Conservation (phyloP, 768 basidiomycete species). For the Exidia glandulosa region DNA sequence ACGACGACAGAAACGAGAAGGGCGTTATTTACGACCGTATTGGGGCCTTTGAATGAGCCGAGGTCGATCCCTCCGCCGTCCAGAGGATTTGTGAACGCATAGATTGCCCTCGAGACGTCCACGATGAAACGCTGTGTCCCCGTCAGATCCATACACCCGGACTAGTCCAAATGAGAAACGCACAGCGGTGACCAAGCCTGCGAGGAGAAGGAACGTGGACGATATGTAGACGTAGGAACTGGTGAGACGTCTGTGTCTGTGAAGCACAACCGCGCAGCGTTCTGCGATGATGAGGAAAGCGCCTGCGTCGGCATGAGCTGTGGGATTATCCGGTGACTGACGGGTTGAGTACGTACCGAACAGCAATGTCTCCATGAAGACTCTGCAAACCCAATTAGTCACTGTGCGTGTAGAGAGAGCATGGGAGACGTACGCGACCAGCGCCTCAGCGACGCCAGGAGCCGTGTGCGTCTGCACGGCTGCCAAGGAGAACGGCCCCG, state of each 20-base stretch:
- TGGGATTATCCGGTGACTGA: too few species aligned
- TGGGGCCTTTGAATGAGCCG: not conserved
- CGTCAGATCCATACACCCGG: not conserved
- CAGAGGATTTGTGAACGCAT: not conserved
- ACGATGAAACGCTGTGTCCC: not conserved
- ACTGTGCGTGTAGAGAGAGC: not conserved
- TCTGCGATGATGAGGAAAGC: not conserved
- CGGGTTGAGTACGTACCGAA: not conserved
- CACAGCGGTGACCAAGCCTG: not conserved
- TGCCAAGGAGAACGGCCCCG: not conserved
- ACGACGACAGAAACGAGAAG: not conserved
- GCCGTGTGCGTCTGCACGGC: not conserved
- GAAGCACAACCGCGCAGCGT: not conserved
- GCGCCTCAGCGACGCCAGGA: not conserved
- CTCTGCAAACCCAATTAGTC: not conserved
- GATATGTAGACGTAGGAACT: not conserved
- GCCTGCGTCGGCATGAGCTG: not conserved
- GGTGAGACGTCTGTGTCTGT: not conserved
- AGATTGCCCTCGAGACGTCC: not conserved
- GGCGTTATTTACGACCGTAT: not conserved
- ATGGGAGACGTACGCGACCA: not conserved
- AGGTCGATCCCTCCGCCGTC: not conserved
- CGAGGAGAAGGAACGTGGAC: not conserved
- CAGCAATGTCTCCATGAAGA: not conserved
- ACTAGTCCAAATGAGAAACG: not conserved